Conservation (phyloP, 805 yeast species). For the Hanseniaspora taiwanica region DNA sequence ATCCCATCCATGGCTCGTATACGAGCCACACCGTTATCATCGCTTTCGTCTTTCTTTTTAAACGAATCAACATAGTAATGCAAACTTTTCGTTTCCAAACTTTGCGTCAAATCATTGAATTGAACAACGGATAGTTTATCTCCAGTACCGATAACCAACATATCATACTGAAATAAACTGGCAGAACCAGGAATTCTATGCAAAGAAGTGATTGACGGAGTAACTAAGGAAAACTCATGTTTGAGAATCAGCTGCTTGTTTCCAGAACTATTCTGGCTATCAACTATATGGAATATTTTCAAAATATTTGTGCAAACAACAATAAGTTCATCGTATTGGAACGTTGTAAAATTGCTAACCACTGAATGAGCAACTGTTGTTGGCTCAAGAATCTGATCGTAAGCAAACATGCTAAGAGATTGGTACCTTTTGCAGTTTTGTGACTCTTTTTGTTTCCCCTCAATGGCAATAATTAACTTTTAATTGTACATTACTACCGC, state of each 20-base stretch:
- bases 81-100: conserved; percentile 59
- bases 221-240: conserved; percentile 39
- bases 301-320: conserved; percentile 53
- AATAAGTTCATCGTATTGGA: conserved; percentile 36
- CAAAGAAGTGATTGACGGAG: conserved; percentile 3
- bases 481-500: too few relatives aligned
- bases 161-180: conserved; percentile 1
- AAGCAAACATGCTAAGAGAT: conserved; percentile 51
- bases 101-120: conserved; percentile 46
- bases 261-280: not conserved
- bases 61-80: conserved; percentile 76
- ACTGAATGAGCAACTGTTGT: conserved; percentile 53
- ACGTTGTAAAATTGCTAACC: conserved; percentile 35
- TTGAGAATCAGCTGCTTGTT: conserved; percentile 26
- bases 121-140: conserved; percentile 69
- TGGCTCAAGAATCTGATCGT: conserved; percentile 65
- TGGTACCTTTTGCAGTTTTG: not conserved
- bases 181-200: conserved; percentile 2
- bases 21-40: conserved; percentile 18
- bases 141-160: conserved; percentile 2
- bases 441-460: not conserved
- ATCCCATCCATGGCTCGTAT: conserved; percentile 10
- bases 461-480: too few relatives aligned
- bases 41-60: conserved; percentile 34
- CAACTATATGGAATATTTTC: conserved; percentile 1